Evolutionary conservation across 441 rosid genomes (phyloP), one percentile per base, ranked within the genome.

Genomic region (Raphanus hybrid): DNA sequence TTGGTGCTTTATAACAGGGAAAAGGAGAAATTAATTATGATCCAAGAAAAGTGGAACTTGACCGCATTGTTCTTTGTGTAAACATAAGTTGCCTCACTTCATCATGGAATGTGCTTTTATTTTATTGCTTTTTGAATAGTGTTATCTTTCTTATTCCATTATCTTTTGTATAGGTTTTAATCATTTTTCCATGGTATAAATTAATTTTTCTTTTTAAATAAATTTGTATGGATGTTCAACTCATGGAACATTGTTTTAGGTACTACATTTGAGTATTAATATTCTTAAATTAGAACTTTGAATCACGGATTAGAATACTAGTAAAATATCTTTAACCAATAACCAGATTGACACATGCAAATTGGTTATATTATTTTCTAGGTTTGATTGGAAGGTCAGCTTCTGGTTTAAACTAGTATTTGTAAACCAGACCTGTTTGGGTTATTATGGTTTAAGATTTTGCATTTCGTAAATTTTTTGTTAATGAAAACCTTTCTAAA

Each of bases 1-100:
- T 8, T 3, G 5, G 5, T 43, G 71, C 79, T 80, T 80, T 65
- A 5, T n/a, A 58, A 18, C 48, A 69, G 70, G 29, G 37, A 48
- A 60, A 45, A 5, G 43, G 15, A 75, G 15, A 39, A 74, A 50
- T 35, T 59, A 75, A 65, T 70, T 70, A 80, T 70, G 70, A 80
- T 69, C 73, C 70, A 70, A 75, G 66, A 71, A 80, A 80, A 80
- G 82, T 65, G 82, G 82, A 80, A 60, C 70, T 80, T 80, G 82
- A 80, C 82, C 80, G 11, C 80, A 80, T 80, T 80, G 82, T 75
- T 80, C 82, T 80, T 75, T 75, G 82, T 75, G 82, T 80, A 80
- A 70, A 52, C 73, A 70, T 64, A 80, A 66, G 76, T 65, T 75
- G 76, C 73, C 75, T 80, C 73, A 32, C 79, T 66, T 80, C 79